Evolutionary conservation across 345 rosid species (phyloP).

Genomic region (Gossypium turneri): DNA sequence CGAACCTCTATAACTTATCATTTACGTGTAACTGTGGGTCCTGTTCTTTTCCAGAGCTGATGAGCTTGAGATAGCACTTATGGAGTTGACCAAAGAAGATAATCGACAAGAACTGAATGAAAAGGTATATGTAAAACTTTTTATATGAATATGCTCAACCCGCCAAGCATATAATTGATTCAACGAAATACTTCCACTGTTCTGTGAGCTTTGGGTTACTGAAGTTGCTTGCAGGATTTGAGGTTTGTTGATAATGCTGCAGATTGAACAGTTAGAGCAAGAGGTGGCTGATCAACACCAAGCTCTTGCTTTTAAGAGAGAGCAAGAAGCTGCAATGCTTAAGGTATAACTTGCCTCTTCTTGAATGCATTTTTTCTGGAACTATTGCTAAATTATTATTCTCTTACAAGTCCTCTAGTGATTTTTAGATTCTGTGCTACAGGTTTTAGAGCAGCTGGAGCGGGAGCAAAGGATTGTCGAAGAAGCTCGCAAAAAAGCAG

Average conservation of each 20-base stretch:
- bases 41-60: conserved; percentile 60
- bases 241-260: conserved; percentile 20
- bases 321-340: conserved; percentile 85
- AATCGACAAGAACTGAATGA: conserved; percentile 69
- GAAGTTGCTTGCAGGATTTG: conserved; percentile 15
- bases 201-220: conserved; percentile 20
- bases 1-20: not conserved
- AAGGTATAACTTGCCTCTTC: conserved; percentile 39
- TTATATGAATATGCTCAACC: not conserved
- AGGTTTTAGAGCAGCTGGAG: conserved; percentile 83
- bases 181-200: not conserved
- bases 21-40: conserved; percentile 6
- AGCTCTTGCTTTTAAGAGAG: conserved; percentile 68
- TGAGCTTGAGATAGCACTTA: conserved; percentile 88
- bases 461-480: conserved; percentile 86
- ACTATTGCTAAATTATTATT: conserved; percentile 1
- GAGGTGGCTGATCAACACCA: conserved; percentile 56
- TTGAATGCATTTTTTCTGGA: conserved; percentile 6
- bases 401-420: conserved; percentile 8
- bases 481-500: conserved; percentile 78
- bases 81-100: conserved; percentile 89
- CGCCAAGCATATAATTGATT: not conserved
- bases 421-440: conserved; percentile 12
- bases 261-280: conserved; percentile 76
- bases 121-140: conserved; percentile 38